A percentile compares a stretch with the other conserved stretches of the same genome.
Evolutionary conservation across 2,329 filamentous ascomycete genomes (phyloP).

Genomic region (Onygenales sp.): DNA sequence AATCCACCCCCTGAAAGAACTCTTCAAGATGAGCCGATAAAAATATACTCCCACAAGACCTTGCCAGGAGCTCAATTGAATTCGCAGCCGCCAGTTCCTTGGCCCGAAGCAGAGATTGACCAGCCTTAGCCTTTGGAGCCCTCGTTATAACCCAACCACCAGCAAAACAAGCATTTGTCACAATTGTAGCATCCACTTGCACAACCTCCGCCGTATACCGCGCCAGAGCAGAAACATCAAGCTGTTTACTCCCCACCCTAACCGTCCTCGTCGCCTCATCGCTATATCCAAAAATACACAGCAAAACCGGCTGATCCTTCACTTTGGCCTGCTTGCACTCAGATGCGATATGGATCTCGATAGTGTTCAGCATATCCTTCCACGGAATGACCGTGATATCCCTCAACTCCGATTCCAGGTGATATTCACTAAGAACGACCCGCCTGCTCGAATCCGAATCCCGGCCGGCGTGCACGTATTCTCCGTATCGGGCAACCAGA

Average conservation of each 20-base stretch:
- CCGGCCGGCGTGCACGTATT: not conserved
- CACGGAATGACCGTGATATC: not conserved
- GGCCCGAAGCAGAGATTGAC: no score
- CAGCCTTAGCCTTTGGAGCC: not conserved
- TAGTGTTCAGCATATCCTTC: not conserved
- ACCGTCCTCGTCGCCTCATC: not conserved
- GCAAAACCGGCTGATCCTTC: not conserved
- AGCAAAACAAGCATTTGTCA: not conserved
- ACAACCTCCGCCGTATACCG: not conserved
- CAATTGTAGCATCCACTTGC: not conserved
- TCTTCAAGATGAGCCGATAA: no score
- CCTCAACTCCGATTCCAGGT: not conserved
- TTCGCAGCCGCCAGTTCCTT: no score
- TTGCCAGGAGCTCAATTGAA: no score
- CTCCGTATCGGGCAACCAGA: not conserved
- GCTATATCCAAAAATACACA: not conserved
- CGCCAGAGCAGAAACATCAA: not conserved
- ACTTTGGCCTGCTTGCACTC: not conserved
- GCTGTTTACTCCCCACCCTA: not conserved
- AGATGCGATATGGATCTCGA: no score
- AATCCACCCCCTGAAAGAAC: no score
- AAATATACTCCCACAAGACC: no score
- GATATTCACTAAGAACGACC: not conserved
- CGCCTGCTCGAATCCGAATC: not conserved
- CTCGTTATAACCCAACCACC: not conserved